Evolutionary conservation across 495 filamentous ascomycete genomes (phyloP), one percentile per base, ranked within the genome.

Genomic region (Amniculicola lignicola): DNA sequence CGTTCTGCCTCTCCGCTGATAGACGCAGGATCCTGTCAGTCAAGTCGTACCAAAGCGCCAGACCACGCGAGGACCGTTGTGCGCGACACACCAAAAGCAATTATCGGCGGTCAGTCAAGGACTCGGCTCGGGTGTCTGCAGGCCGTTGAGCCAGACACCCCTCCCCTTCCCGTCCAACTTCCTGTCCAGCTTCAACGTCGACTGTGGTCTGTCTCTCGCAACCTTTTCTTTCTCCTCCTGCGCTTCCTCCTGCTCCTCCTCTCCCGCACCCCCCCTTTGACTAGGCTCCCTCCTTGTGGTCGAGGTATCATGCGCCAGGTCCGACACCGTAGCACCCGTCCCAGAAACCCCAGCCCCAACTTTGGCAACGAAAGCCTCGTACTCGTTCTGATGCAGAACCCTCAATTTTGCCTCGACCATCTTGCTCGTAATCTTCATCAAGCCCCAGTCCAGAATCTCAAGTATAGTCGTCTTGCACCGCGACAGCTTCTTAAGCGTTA

Each of bases 91-190:
- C 16, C 49, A 10, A 31, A 2, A 9, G 25, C 24, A 22, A n/a
- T 28, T 5, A 28, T 23, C 22, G 22, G 7, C 24, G 12, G 16
- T 19, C 10, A 24, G 16, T 60, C 37, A 63, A 18, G 61, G 61
- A 51, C 59, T 66, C n/a, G 60, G 63, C 44, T 57, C 59, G 1
- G 63, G 63, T 25, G 63, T 66, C 37, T 54, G 43, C 36, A 63
- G 15, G 18, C 63, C 63, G 42, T 63, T 38, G 25, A 24, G 16
- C 59, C 49, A 54, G 6, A 59, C 39, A 3, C 59, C 49, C 18
- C 18, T 46, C 7, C 63, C 53, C 19, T 39, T 36, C 42, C 51
- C 23, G n/a, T 37, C 39, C 7, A 59, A 33, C n/a, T n/a, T n/a
- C n/a, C n/a, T n/a, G n/a, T n/a, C n/a, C n/a, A n/a, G n/a, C n/a